Percentiles rank a stretch among this genome's conserved stretches.
These are phyloP conservation scores for Prunus kanzakura DNA, from an alignment of 306 rosid genomes.

Conservation along the genomic window DNA sequence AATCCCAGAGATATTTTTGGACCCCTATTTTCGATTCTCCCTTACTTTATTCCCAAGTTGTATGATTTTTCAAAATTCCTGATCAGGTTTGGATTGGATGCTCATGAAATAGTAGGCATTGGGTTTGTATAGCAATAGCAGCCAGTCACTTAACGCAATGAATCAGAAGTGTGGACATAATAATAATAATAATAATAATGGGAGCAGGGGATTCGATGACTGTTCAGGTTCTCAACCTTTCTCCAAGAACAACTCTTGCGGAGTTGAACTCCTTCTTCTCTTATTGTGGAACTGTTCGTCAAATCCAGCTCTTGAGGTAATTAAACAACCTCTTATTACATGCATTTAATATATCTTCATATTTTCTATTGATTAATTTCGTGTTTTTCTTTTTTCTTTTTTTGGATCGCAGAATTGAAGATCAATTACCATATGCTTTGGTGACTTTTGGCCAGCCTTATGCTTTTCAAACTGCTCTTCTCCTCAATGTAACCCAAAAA, in stretches of 20 bases:
- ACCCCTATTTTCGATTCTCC: no score
- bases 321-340: neutral
- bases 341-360: neutral
- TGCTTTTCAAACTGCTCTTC: slow-evolving; percentile 37
- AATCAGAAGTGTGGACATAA: neutral
- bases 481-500: slow-evolving; percentile 7
- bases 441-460: slow-evolving; percentile 31
- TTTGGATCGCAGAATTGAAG: neutral
- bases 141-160: neutral
- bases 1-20: no score
- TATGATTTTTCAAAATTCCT: neutral
- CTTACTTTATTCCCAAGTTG: neutral
- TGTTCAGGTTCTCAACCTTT: slow-evolving; percentile 24
- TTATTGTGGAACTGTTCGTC: slow-evolving; percentile 24
- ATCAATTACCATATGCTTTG: slow-evolving; percentile 2
- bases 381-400: neutral
- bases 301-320: slow-evolving; percentile 15
- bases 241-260: slow-evolving; percentile 4
- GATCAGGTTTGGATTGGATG: slow-evolving; percentile 6
- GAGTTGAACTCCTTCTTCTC: slow-evolving; percentile 21
- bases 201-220: neutral
- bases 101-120: neutral
- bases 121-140: neutral
- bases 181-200: neutral
- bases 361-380: neutral